These are phyloP conservation scores for Allomyces arbusculus DNA, from an alignment of 192 early-diverging fungal species.

Conservation along the genomic window DNA sequence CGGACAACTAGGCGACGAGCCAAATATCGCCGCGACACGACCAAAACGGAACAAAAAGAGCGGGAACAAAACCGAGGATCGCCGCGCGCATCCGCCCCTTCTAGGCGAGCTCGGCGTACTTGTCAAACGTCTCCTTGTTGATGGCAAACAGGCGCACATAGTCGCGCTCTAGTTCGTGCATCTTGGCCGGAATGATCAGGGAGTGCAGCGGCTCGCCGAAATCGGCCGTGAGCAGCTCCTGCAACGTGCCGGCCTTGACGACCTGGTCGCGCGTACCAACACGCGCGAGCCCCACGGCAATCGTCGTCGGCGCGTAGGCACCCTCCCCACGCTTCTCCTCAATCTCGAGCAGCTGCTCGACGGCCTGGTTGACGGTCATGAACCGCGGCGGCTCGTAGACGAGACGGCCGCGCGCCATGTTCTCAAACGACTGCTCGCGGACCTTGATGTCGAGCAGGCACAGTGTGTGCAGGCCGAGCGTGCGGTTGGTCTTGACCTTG, in stretches of 20 bases:
- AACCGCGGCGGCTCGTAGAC: slow-evolving; percentile 96
- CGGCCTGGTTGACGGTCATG: slow-evolving; percentile 89
- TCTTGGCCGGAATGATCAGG: slow-evolving; percentile 36
- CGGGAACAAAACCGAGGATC: no score
- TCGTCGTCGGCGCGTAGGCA: slow-evolving; percentile 52
- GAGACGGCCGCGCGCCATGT: slow-evolving; percentile 72
- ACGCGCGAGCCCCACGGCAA: slow-evolving; percentile 81
- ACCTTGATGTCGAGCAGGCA: slow-evolving; percentile 97
- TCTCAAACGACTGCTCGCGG: slow-evolving; percentile 89
- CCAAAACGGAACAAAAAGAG: no score
- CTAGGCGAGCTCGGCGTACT: neutral
- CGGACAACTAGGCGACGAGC: no score
- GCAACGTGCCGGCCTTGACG: slow-evolving; percentile 69
- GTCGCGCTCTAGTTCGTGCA: neutral
- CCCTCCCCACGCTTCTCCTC: slow-evolving; percentile 56
- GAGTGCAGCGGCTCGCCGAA: slow-evolving; percentile 92
- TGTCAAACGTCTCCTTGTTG: neutral
- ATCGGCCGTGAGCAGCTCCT: slow-evolving; percentile 60
- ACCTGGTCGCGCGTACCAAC: slow-evolving; percentile 65
- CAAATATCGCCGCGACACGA: no score
- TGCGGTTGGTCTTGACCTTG: slow-evolving; percentile 67
- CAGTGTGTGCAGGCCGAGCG: slow-evolving; percentile 76
- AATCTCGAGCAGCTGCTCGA: slow-evolving; percentile 79
- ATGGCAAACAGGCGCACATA: neutral
- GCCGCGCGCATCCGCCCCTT: neutral